phyloP scores from a whole-genome alignment of 148 eudicot species.

The Amaranthus cruentus region DNA sequence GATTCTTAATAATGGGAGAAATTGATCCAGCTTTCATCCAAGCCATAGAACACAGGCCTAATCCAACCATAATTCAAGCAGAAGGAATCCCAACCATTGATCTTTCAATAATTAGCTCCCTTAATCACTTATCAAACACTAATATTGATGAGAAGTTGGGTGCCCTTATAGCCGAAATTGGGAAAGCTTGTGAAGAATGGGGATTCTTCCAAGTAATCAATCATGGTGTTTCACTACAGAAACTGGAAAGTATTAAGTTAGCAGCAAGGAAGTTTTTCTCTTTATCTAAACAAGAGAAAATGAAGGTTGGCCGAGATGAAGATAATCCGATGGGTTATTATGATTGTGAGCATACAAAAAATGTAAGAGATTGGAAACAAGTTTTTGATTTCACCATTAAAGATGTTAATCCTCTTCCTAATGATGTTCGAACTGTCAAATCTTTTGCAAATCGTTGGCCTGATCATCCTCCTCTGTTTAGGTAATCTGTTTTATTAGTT shows the following conservation, averaged over 20 bases:
- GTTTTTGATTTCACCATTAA: conserved; percentile 36
- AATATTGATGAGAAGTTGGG: neutral
- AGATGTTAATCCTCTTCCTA: conserved; percentile 22
- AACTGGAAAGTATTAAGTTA: conserved; percentile 26
- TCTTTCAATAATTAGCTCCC: conserved; percentile 30
- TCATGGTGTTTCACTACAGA: conserved; percentile 39
- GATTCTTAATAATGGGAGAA: conserved; percentile 3
- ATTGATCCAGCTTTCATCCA: conserved; percentile 26
- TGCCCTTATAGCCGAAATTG: conserved; percentile 27
- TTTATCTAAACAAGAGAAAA: conserved; percentile 40
- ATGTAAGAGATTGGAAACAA: conserved; percentile 54
- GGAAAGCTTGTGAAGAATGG: conserved; percentile 43
- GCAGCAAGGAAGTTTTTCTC: conserved; percentile 36
- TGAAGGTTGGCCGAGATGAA: conserved; percentile 37
- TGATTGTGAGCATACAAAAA: conserved; percentile 47
- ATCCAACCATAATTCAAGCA: conserved; percentile 28
- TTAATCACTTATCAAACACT: conserved; percentile 15
- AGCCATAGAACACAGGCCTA: conserved; percentile 30
- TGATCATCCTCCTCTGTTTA: conserved; percentile 26
- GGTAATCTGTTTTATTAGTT: conserved; percentile 20
- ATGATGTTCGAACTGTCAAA: conserved; percentile 17
- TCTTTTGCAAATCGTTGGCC: conserved; percentile 43
- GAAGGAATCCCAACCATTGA: conserved; percentile 45
- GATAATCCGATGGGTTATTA: conserved; percentile 40
- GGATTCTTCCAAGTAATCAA: conserved; percentile 57